Evolutionary conservation across 768 basidiomycete genomes (phyloP), one percentile per base, ranked within the genome.

Genomic region (Austroboletus festivus): DNA sequence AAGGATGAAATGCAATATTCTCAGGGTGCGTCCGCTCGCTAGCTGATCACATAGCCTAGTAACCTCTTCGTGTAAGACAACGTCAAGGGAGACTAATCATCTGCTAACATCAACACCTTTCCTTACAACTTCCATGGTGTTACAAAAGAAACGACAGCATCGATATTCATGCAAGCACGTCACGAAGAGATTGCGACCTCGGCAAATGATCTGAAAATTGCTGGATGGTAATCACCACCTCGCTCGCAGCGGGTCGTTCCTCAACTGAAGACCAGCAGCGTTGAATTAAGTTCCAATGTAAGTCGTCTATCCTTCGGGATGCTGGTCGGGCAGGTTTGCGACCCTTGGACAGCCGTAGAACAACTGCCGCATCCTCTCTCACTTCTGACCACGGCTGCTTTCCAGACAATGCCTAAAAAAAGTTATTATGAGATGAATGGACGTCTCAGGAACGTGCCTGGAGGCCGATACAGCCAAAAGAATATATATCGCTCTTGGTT

Each of bases 391-490:
- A 37, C 3, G 35, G 35, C 11, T 5, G n/a, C 16, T 37, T 37
- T 6, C 35, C 35, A 37, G 35, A 37, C 6, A 37, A 37, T 5
- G 13, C 18, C 35, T 37, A 13, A 18, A n/a, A 2, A 37, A 18
- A 11, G 13, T 37, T 7, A 18, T 19, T 20, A 42, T 43, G 44
- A 31, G 42, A 19, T 8, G 19, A 34, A 21, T 9, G 43, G 47
- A 2, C 15, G 16, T 18, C 7, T 7, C 11, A 11, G 13, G 2
- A 18, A 12, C 46, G 30, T 71, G n/a, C 53, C 48, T 53, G 52
- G 10, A 53, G 42, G 15, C 34, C 44, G 15, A 74, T 65, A 6
- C n/a, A n/a, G n/a, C n/a, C n/a, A n/a, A n/a, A n/a, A 11, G 58
- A 60, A 23, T 52, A 59, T n/a, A 59, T 45, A n/a, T 59, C 58